phyloP scores from a whole-genome alignment of 2,329 filamentous ascomycete species.

The Neocatenulostroma microsporum region DNA sequence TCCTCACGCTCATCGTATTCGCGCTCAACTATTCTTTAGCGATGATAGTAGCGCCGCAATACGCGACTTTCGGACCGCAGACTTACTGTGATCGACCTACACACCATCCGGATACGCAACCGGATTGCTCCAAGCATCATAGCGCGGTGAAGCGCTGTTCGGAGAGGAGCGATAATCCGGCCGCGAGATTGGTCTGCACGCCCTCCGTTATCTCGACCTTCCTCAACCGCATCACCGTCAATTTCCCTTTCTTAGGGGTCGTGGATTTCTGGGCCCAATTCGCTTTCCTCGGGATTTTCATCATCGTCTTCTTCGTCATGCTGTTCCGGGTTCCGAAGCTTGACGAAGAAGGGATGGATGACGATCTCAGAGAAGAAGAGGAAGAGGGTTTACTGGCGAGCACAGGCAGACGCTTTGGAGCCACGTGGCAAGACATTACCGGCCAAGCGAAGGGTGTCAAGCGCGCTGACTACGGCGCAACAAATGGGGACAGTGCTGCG shows the following conservation, averaged over 20 bases:
- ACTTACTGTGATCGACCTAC: constrained; percentile 77
- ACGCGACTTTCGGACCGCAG: constrained; percentile 87
- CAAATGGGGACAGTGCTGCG: constrained; percentile 7
- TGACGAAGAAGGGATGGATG: constrained; percentile 69
- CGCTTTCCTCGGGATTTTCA: constrained; percentile 71
- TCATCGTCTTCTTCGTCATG: constrained; percentile 70
- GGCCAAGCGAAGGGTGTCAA: constrained; percentile 43
- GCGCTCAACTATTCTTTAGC: constrained; percentile 89
- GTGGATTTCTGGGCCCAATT: constrained; percentile 97
- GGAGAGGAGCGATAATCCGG: constrained; percentile 61
- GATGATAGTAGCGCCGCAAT: constrained; percentile 93
- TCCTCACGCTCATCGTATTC: constrained; percentile 81
- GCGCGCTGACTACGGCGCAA: constrained; percentile 24
- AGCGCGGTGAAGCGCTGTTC: constrained; percentile 75
- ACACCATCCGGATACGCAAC: constrained; percentile 54
- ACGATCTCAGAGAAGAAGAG: constrained; percentile 87
- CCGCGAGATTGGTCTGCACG: constrained; percentile 76
- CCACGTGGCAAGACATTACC: constrained; percentile 82
- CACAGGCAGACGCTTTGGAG: constrained; percentile 72
- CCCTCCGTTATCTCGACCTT: constrained; percentile 88
- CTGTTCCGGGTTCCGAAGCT: constrained; percentile 74
- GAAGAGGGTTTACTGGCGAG: constrained; percentile 85
- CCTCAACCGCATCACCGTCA: constrained; percentile 82
- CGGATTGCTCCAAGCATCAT: constrained; percentile 65
- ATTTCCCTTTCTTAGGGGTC: constrained; percentile 90